Base-by-base conservation (phyloP, 352 stramenopile species). In the Phytophthora colocasiae region DNA sequence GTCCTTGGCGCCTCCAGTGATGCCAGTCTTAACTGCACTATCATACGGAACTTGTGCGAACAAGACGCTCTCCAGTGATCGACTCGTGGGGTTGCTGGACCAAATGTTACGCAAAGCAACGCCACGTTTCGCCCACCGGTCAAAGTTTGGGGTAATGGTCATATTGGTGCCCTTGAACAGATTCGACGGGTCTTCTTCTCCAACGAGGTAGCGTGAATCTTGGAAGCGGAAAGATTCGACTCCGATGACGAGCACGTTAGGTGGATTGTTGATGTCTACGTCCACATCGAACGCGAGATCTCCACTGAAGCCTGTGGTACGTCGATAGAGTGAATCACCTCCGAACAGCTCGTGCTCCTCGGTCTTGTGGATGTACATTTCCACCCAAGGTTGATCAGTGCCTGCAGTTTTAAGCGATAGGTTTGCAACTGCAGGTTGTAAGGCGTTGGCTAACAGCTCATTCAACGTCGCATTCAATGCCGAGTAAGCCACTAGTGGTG, bases 141-240 rank as follows among this genome's bases (percentile, higher is more conserved):
- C 75, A 19, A 87, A 87, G 9, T 81, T 63, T 0, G 75, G 77
- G 8, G 75, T 83, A 15, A 87, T 71, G 0, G 73, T 78, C 62
- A 59, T 32, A 29, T 67, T 40, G 1, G 40, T 67, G n/a, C 57
- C 64, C 50, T 72, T 72, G 50, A 67, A 72, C 38, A 89, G 29
- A 53, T 87, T 80, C 17, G 68, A 41, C 14, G 63, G 56, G 24
- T 76, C 63, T 5, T 72, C 73, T 24, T 86, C 73, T 3, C 65
- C 77, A 0, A 82, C 72, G 4, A 89, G 61, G 26, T 83, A 86
- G 40, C 69, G 64, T 15, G 77, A 89, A 56, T 89, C 80, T 27
- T 74, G 70, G 41, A 76, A 79, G 17, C 80, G 70, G 44, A 87
- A 85, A 15, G 80, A 89, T 52, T 89, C 80, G 24, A 89, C 65